phyloP scores from a whole-genome alignment of 2,329 filamentous ascomycete genomes.

The Pseudogymnoascus sp. region DNA sequence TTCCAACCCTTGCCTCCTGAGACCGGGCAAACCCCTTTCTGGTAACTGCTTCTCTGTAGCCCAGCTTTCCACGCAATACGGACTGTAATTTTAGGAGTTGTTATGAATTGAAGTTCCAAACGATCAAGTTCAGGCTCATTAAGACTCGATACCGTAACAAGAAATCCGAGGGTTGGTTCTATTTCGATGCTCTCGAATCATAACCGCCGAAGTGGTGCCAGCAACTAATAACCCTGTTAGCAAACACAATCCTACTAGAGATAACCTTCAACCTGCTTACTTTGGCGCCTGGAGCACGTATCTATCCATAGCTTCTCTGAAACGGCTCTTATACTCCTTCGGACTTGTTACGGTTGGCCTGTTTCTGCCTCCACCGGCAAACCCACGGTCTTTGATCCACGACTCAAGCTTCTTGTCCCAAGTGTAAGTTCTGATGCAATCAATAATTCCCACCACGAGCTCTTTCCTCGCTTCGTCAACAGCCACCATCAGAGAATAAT shows the following conservation, averaged over 20 bases:
- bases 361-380: conserved; percentile 66
- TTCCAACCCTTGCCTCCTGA: neutral
- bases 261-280: conserved; percentile 6
- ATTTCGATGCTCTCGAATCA: neutral
- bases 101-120: neutral
- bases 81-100: neutral
- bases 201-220: conserved; percentile 56
- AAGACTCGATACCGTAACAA: neutral
- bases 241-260: neutral
- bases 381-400: conserved; percentile 97
- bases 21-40: neutral
- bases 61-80: neutral
- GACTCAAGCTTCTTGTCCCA: conserved; percentile 99
- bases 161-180: neutral
- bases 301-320: conserved; percentile 92
- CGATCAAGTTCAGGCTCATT: neutral
- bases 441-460: conserved; percentile 93
- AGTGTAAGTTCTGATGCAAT: conserved; percentile 96
- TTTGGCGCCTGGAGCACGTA: conserved; percentile 40
- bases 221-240: conserved; percentile 39
- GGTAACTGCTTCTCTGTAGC: neutral
- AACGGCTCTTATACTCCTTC: conserved; percentile 90
- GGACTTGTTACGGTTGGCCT: conserved; percentile 93
- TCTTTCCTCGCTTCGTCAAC: conserved; percentile 87
- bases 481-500: conserved; percentile 97